Base-by-base conservation (phyloP, 768 basidiomycete genomes). In the Dacryopinax primogenitus region DNA sequence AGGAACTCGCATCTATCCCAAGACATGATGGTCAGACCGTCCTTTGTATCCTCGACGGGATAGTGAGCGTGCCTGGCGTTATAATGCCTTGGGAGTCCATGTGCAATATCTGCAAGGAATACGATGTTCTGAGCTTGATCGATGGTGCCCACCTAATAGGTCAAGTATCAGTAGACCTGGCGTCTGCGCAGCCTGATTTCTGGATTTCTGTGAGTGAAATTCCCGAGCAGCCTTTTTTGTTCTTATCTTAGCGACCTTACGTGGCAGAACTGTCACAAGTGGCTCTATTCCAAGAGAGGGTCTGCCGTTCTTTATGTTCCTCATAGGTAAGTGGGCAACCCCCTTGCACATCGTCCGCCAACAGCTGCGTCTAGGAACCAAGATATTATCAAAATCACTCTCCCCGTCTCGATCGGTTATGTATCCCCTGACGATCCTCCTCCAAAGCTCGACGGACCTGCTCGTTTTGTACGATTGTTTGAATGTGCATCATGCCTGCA, bases 81-180 rank as follows among this genome's bases (percentile, higher is more conserved):
- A 71, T 76, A 1, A 74, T 87, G 65, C 90, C 90, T 0, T 91
- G 88, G 90, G 77, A 84, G 72, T 81, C 82, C 66, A 79, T 90
- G 73, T 83, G 86, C 0, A 72, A 77, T 1, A 75, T 88, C n/a
- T 86, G 86, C 71, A 77, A 79, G 63, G 79, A 85, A 67, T 82
- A 85, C 37, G 82, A 82, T 0, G 79, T 86, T 0, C 81, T 81
- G 73, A 86, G 81, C 33, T 68, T 92, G n/a, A 74, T 93, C 15
- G 91, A 93, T 69, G 91, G 82, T 1, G 90, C 90, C 4, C 90
- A 92, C 70, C 81, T 83, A 2, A 81, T 92, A 39, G 90, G 90
- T 0, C 87, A 88, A 69, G 69, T 80, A 4, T 74, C 81, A 64
- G 78, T 89, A 65, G 79, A 89, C 70, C 72, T 91, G 18, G 77